Evolutionary conservation across 2,329 filamentous ascomycete genomes (phyloP).

Genomic region (Pyrenophora teres): DNA sequence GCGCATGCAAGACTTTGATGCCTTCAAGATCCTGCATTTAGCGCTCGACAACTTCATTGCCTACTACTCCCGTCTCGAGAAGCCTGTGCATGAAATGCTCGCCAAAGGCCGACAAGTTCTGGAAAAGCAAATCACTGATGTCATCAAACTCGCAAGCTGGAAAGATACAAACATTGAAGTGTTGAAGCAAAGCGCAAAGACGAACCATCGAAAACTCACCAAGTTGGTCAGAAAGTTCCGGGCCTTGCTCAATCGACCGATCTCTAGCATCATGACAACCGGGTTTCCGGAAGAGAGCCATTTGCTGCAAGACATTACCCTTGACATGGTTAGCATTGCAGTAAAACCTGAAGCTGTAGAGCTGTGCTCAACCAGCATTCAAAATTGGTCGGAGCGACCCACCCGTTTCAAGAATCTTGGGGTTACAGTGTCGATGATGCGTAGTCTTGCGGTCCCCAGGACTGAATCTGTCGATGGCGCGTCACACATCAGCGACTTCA

Average conservation of each 20-base stretch:
- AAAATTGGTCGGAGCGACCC: slow-evolving; percentile 53
- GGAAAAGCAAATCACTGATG: slow-evolving; percentile 92
- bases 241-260: slow-evolving; percentile 73
- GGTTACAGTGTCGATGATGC: slow-evolving; percentile 76
- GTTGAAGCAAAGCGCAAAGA: slow-evolving; percentile 83
- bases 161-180: slow-evolving; percentile 96
- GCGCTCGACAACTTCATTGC: slow-evolving; percentile 76
- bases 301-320: slow-evolving; percentile 9
- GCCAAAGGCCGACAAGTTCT: slow-evolving; percentile 70
- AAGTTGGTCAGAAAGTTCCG: slow-evolving; percentile 91
- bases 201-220: slow-evolving; percentile 90
- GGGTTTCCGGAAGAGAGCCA: slow-evolving; percentile 39
- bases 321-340: slow-evolving; percentile 19
- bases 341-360: slow-evolving; percentile 22
- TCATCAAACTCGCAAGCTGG: slow-evolving; percentile 94
- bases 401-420: slow-evolving; percentile 72
- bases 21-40: slow-evolving; percentile 61
- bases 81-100: slow-evolving; percentile 67
- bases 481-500: slow-evolving; percentile 67
- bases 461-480: slow-evolving; percentile 61
- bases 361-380: slow-evolving; percentile 29
- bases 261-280: slow-evolving; percentile 60
- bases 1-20: slow-evolving; percentile 58
- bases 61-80: slow-evolving; percentile 74
- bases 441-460: slow-evolving; percentile 61